Conservation (phyloP, 306 rosid species). For the Spatholobus suberectus region DNA sequence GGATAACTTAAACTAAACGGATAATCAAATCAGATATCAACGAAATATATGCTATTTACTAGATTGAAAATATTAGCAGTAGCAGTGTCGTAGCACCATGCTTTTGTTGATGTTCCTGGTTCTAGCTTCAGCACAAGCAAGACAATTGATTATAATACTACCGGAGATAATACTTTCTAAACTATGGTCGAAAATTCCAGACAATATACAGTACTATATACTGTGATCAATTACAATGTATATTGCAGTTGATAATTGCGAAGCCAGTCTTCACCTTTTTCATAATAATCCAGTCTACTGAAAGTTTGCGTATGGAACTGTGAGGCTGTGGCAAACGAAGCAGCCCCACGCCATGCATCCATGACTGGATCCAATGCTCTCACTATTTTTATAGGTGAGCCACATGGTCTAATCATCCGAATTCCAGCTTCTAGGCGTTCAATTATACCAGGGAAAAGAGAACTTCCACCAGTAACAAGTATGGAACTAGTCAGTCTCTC, state of each 20-base stretch:
- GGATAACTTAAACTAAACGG: background rate
- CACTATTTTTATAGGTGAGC: slow-evolving; percentile 70
- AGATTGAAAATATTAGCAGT: background rate
- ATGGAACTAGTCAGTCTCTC: slow-evolving; percentile 65
- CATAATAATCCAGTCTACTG: slow-evolving; percentile 66
- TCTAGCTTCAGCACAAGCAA: background rate
- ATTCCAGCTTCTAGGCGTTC: slow-evolving; percentile 78
- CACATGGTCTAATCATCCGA: slow-evolving; percentile 79
- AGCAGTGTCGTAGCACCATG: background rate
- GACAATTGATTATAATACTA: background rate
- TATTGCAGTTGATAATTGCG: slow-evolving; percentile 68
- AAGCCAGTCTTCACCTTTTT: slow-evolving; percentile 79
- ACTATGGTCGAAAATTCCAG: slow-evolving; percentile 1
- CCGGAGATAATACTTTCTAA: background rate
- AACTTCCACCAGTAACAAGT: slow-evolving; percentile 73
- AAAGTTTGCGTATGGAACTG: slow-evolving; percentile 70
- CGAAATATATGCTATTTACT: background rate
- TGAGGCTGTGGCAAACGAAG: slow-evolving; percentile 68
- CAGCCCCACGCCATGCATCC: slow-evolving; percentile 91
- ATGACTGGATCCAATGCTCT: slow-evolving; percentile 72
- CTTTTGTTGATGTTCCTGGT: background rate
- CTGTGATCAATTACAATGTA: slow-evolving; percentile 42
- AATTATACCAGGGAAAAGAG: slow-evolving; percentile 70
- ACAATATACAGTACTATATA: slow-evolving; percentile 16
- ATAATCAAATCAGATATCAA: background rate